A percentile compares a stretch with the other conserved stretches of the same genome.
Evolutionary conservation across 495 filamentous ascomycete genomes (phyloP).

Genomic region (Penicillium daleae): DNA sequence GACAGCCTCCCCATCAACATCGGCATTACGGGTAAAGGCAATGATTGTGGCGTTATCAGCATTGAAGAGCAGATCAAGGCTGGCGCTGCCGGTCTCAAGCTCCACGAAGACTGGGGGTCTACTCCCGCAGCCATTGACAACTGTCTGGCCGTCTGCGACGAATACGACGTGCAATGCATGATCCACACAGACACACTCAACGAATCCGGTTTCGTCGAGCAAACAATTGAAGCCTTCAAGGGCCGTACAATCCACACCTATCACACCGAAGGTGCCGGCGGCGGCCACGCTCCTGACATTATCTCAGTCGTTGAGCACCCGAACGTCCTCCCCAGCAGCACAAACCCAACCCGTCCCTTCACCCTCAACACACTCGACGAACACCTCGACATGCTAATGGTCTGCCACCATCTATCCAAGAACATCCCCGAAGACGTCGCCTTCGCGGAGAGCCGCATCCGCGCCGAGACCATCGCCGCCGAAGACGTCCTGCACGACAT

Average conservation of each 20-base stretch:
- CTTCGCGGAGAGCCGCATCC: conserved; percentile 93
- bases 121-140: conserved; percentile 93
- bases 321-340: conserved; percentile 92
- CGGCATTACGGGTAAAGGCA: conserved; percentile 95
- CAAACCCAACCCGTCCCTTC: conserved; percentile 92
- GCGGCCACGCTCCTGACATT: conserved; percentile 96
- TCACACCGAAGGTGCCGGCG: conserved; percentile 96
- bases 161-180: conserved; percentile 89
- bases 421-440: conserved; percentile 95
- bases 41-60: conserved; percentile 74
- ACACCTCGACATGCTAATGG: conserved; percentile 98
- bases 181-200: conserved; percentile 99
- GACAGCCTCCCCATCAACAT: conserved; percentile 89
- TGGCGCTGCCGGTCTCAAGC: conserved; percentile 87
- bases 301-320: conserved; percentile 88
- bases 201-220: conserved; percentile 95
- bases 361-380: conserved; percentile 94
- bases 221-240: conserved; percentile 86
- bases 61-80: conserved; percentile 82
- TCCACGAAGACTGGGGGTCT: conserved; percentile 97
- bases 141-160: conserved; percentile 85
- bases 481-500: conserved; percentile 97
- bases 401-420: conserved; percentile 91
- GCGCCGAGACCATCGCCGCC: conserved; percentile 94
- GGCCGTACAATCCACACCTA: conserved; percentile 95